These are phyloP conservation scores for Sugiyamaella castrensis DNA, from an alignment of 1,139 yeast genomes.

Conservation along the genomic window DNA sequence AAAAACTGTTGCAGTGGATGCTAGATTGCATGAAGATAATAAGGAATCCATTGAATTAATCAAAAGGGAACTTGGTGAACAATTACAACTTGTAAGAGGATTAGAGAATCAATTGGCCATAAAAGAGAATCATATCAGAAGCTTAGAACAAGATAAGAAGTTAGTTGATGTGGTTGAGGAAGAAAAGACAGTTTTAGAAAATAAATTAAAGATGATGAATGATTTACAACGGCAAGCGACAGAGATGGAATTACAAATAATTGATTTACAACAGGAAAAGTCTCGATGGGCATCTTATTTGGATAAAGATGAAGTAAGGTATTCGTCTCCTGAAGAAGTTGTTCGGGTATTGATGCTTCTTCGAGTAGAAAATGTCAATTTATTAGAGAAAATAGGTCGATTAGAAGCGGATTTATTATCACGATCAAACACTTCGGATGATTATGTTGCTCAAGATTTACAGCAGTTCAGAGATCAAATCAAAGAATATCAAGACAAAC, in stretches of 20 bases:
- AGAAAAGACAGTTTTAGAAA: slow-evolving; percentile 46
- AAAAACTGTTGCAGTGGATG: slow-evolving; percentile 18
- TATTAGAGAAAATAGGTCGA: slow-evolving; percentile 35
- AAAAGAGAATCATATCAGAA: slow-evolving; percentile 47
- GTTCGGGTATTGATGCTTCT: slow-evolving; percentile 33
- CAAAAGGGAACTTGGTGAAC: slow-evolving; percentile 52
- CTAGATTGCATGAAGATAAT: slow-evolving; percentile 1
- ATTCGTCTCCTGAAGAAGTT: slow-evolving; percentile 36
- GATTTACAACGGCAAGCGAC: slow-evolving; percentile 48
- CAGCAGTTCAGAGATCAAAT: slow-evolving; percentile 38
- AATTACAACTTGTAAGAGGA: slow-evolving; percentile 54
- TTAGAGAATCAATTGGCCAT: slow-evolving; percentile 52
- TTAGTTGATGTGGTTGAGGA: slow-evolving; percentile 52
- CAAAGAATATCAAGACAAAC: slow-evolving; percentile 37
- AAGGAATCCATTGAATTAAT: slow-evolving; percentile 27
- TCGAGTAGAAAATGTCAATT: slow-evolving; percentile 36
- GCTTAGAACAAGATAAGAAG: slow-evolving; percentile 43
- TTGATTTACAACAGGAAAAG: slow-evolving; percentile 46
- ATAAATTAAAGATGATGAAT: slow-evolving; percentile 45
- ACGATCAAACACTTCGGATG: slow-evolving; percentile 30
- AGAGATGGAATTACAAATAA: slow-evolving; percentile 52
- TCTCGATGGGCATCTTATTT: slow-evolving; percentile 39
- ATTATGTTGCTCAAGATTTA: slow-evolving; percentile 31
- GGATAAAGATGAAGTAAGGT: slow-evolving; percentile 30
- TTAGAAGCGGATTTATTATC: slow-evolving; percentile 35